Base-by-base conservation (phyloP, 805 yeast genomes). In the Suhomyces faveliae region DNA sequence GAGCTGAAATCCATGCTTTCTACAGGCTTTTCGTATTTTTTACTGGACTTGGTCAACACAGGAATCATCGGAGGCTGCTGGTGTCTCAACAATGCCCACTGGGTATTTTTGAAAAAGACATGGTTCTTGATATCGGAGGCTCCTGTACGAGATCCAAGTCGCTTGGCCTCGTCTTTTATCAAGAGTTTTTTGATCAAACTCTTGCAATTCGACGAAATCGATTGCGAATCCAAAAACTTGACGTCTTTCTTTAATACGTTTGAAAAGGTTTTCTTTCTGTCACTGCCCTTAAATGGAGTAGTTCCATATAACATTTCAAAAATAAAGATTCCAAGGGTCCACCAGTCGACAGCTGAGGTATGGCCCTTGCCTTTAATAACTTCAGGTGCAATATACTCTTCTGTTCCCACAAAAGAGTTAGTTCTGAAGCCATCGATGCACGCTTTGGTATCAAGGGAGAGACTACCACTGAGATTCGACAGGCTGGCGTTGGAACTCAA, bases 341-440 rank as follows among this genome's bases (percentile, higher is more conserved):
- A 94, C 99, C 99, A 94, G 66, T 94, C 99, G 13, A 94, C 99
- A 0, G 98, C 97, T 6, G 92, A 85, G 0, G 98, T 92, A 60
- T 94, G 99, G 1, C 99, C 99, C 57, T 91, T 88, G 1, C 98
- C 98, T 64, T 94, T 76, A 46, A 94, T 94, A 4, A 94, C 99
- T 61, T 94, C 99, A 0, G 99, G 99, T 0, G 99, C 98, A 59
- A 94, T 90, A 65, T 94, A 94, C 63, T 94, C 99, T 63, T 94
- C 99, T 0, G 99, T 94, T 1, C 99, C 99, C 29, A 94, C 99
- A 74, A 94, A 94, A 0, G 98, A 91, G 66, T 94, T 95, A 1
- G 99, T 94, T 59, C 98, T 76, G 68, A 95, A 94, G 10, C 96
- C 96, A 62, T 92, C 96, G 39, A 90, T 89, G 59, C 97, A 92